Conservation (phyloP, 208 protist species). For the Angomonas ambiguus region DNA sequence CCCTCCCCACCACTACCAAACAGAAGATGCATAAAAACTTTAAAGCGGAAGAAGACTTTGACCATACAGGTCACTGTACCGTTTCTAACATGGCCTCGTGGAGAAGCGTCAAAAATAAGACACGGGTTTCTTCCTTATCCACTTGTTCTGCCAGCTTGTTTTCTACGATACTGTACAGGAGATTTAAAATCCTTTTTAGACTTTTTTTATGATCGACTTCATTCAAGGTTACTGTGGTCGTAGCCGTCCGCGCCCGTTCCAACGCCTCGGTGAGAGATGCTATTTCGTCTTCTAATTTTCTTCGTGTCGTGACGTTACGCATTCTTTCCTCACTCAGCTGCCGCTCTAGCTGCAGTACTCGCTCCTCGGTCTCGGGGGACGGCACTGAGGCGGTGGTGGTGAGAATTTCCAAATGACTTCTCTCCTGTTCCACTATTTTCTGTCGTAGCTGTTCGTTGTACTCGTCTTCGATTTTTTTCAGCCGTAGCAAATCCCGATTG, state of each 20-base stretch:
- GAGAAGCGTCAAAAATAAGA: neutral
- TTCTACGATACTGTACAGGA: neutral
- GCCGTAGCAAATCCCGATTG: neutral
- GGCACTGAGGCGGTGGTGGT: neutral
- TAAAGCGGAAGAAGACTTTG: too few relatives aligned
- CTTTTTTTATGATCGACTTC: neutral
- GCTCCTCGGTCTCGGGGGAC: neutral
- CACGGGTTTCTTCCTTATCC: neutral
- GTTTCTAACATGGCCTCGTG: neutral
- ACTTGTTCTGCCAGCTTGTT: neutral
- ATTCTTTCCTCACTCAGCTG: neutral
- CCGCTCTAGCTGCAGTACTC: neutral
- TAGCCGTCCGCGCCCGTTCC: neutral
- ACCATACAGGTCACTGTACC: neutral
- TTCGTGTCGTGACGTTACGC: neutral
- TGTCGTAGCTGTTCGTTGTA: neutral
- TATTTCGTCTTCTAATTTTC: slow-evolving; percentile 1
- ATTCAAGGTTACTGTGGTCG: neutral
- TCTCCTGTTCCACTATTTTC: neutral
- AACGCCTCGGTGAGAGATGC: neutral
- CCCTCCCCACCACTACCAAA: too few relatives aligned
- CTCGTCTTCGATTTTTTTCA: neutral
- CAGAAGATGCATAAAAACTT: too few relatives aligned
- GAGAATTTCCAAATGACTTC: neutral
- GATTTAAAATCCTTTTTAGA: neutral